Conservation (phyloP, 768 basidiomycete genomes). For the Trametes gibbosa region DNA sequence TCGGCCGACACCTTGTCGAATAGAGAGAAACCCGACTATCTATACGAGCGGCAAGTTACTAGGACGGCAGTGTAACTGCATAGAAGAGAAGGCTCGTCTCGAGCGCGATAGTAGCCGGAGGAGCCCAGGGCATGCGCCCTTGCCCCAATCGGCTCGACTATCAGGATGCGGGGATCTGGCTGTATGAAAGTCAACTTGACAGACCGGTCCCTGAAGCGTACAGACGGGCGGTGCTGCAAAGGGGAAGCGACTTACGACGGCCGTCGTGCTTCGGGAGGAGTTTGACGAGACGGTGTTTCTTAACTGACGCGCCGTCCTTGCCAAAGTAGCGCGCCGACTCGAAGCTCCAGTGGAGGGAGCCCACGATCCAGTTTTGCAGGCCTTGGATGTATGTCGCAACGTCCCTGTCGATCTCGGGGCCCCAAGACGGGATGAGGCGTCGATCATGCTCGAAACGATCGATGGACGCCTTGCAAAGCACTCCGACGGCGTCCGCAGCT, state of each 20-base stretch:
- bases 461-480: slow-evolving; percentile 54
- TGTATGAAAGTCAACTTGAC: slow-evolving; percentile 3
- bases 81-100: slow-evolving; percentile 9
- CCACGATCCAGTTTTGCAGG: slow-evolving; percentile 71
- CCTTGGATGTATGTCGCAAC: slow-evolving; percentile 58
- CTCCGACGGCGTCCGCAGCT: slow-evolving; percentile 62
- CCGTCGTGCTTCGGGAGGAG: slow-evolving; percentile 29
- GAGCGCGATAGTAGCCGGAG: slow-evolving; percentile 2
- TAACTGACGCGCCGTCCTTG: slow-evolving; percentile 49
- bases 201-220: not conserved
- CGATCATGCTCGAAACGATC: slow-evolving; percentile 47
- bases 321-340: slow-evolving; percentile 70
- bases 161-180: not conserved
- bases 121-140: not conserved
- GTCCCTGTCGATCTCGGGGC: slow-evolving; percentile 53
- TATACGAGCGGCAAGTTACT: slow-evolving; percentile 10
- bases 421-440: slow-evolving; percentile 57
- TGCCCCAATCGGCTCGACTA: not conserved
- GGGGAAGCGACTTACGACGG: not conserved
- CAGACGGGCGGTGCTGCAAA: not conserved
- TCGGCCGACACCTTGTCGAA: not conserved
- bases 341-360: slow-evolving; percentile 73
- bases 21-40: not conserved
- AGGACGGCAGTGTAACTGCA: slow-evolving; percentile 9
- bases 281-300: slow-evolving; percentile 49